phyloP scores from a whole-genome alignment of 331 rosid species.

The Malus hybrid region DNA sequence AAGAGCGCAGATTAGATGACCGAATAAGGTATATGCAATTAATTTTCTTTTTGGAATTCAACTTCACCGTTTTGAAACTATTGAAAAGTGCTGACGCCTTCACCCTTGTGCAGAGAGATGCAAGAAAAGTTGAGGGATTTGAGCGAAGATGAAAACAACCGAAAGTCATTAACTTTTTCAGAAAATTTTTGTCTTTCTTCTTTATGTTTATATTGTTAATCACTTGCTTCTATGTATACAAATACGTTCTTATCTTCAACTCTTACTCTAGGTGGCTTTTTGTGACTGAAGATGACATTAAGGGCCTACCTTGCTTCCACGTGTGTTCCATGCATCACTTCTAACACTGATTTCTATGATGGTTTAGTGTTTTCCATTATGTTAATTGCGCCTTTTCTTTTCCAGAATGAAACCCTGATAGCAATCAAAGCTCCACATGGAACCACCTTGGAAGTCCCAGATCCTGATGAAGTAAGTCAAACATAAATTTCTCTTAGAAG shows the following conservation, averaged over 20 bases:
- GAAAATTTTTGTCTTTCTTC: background rate
- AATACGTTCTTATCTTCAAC: background rate
- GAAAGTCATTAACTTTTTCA: constrained; percentile 41
- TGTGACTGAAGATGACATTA: constrained; percentile 91
- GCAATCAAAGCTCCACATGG: constrained; percentile 99
- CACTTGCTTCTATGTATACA: background rate
- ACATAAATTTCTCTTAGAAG: constrained; percentile 12
- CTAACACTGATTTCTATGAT: background rate
- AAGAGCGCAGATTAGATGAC: constrained; percentile 74
- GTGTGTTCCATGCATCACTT: constrained; percentile 26
- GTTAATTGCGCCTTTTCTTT: constrained; percentile 11
- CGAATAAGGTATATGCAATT: constrained; percentile 61
- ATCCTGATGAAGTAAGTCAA: constrained; percentile 90
- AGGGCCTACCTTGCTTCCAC: constrained; percentile 76
- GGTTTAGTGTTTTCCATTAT: constrained; percentile 16
- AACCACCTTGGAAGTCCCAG: constrained; percentile 97
- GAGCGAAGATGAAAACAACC: constrained; percentile 78
- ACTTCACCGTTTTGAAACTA: constrained; percentile 13
- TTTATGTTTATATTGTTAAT: background rate
- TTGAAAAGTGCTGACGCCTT: constrained; percentile 18
- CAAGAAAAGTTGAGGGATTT: constrained; percentile 78
- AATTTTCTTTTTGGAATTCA: constrained; percentile 16
- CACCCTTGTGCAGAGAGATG: constrained; percentile 59
- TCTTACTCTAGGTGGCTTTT: constrained; percentile 60
- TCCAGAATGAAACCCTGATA: constrained; percentile 93